Evolutionary conservation across 176 grass and related monocot species (phyloP).

Genomic region (Miscanthus lutarioriparius): DNA sequence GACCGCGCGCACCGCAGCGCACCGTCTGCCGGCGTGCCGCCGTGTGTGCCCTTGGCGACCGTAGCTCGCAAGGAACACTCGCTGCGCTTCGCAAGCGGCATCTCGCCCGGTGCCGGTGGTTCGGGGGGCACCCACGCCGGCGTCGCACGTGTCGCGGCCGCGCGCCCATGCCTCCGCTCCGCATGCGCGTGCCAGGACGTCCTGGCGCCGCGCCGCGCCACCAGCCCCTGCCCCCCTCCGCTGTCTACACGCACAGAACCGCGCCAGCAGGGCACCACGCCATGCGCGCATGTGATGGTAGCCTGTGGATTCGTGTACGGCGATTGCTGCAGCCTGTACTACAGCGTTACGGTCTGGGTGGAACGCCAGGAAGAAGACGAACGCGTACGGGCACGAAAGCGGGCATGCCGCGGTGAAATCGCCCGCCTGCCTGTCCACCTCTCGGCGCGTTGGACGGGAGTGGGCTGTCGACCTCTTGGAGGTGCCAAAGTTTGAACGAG

Average conservation of each 20-base stretch:
- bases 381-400: background rate
- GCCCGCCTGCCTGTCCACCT: background rate
- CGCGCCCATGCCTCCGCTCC: constrained; percentile 1
- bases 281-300: constrained; percentile 23
- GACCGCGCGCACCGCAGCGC: background rate
- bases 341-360: background rate
- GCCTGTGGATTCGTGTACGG: background rate
- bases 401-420: background rate
- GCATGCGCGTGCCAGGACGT: background rate
- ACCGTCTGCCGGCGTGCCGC: background rate
- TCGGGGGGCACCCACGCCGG: constrained; percentile 29
- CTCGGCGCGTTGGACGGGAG: background rate
- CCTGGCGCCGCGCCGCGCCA: background rate
- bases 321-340: background rate
- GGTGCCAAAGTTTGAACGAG: background rate
- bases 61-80: constrained; percentile 5
- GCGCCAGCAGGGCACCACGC: background rate
- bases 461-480: background rate
- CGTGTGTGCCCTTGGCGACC: background rate
- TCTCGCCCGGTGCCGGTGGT: constrained; percentile 41
- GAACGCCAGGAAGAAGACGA: background rate
- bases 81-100: background rate
- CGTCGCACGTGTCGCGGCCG: constrained; percentile 23
- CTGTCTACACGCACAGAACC: constrained; percentile 17
- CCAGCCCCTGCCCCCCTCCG: constrained; percentile 17